Evolutionary conservation across 176 grass and related monocot genomes (phyloP).

Genomic region (Phragmites australis): DNA sequence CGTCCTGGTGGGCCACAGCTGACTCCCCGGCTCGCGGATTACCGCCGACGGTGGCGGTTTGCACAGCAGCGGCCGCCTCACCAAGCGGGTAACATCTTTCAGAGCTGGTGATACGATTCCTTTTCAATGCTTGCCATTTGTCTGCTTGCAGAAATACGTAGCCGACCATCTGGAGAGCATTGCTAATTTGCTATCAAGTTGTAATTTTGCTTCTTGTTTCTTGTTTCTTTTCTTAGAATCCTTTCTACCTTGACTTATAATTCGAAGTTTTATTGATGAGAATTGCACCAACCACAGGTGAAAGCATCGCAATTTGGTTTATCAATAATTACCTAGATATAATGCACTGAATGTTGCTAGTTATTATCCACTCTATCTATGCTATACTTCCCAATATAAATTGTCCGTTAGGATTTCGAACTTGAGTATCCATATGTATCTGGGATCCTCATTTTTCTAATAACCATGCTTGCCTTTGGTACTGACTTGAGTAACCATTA

Average conservation of each 20-base stretch:
- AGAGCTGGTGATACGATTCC: neutral
- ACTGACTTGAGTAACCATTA: constrained; percentile 2
- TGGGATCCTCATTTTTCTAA: constrained; percentile 6
- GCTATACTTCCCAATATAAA: neutral
- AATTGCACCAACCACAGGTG: constrained; percentile 1
- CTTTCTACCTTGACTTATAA: neutral
- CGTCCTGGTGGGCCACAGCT: constrained; percentile 11
- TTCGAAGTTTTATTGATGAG: neutral
- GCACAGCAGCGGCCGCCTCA: constrained; percentile 39
- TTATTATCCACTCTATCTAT: neutral
- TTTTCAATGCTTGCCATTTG: neutral
- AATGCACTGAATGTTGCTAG: neutral
- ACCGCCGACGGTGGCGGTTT: constrained; percentile 59
- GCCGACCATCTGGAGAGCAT: neutral
- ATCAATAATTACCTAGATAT: constrained; percentile 14
- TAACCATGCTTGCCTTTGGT: neutral
- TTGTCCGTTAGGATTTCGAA: neutral
- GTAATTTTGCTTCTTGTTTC: neutral
- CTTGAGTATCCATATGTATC: neutral
- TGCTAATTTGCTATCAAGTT: neutral
- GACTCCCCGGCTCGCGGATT: constrained; percentile 49
- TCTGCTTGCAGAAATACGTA: constrained; percentile 1
- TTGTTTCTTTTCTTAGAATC: neutral
- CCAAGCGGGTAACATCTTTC: constrained; percentile 58
- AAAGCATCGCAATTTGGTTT: constrained; percentile 17